Evolutionary conservation across 257 asterid genomes (phyloP).

Genomic region (Solanum bukasovii): DNA sequence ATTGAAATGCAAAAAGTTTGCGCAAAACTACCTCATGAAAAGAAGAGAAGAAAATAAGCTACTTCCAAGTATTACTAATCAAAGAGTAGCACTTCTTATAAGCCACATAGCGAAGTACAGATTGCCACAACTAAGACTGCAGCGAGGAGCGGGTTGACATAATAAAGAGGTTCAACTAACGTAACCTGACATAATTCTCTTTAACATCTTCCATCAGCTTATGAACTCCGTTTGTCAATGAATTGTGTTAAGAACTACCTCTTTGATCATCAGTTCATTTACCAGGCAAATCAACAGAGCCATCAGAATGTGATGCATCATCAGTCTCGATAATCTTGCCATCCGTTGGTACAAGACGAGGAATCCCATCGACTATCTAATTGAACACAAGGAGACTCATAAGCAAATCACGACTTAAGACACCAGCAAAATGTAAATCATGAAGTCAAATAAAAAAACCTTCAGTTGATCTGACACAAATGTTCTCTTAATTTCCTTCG

Average conservation of each 20-base stretch:
- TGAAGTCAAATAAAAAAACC: background rate
- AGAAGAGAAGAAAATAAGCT: conserved; percentile 6
- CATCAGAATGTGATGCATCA: conserved; percentile 4
- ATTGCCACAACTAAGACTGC: background rate
- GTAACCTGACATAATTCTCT: background rate
- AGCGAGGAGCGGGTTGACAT: background rate
- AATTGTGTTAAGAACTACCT: background rate
- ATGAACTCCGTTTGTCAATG: background rate
- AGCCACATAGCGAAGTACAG: background rate
- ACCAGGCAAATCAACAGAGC: conserved; percentile 3
- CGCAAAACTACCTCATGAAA: conserved; percentile 28
- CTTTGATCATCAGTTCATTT: conserved; percentile 6
- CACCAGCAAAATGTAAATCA: background rate
- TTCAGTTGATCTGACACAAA: background rate
- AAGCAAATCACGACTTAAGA: background rate
- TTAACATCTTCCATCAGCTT: background rate
- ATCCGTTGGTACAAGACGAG: conserved; percentile 56
- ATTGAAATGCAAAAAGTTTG: background rate
- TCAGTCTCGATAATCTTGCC: conserved; percentile 30
- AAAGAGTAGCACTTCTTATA: background rate
- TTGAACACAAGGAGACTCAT: background rate
- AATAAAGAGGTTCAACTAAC: background rate
- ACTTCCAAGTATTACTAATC: background rate
- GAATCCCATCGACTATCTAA: conserved; percentile 61
- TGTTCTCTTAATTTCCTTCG: background rate